These are phyloP conservation scores for Ziziphus jujuba DNA, from an alignment of 306 rosid species.

Conservation along the genomic window DNA sequence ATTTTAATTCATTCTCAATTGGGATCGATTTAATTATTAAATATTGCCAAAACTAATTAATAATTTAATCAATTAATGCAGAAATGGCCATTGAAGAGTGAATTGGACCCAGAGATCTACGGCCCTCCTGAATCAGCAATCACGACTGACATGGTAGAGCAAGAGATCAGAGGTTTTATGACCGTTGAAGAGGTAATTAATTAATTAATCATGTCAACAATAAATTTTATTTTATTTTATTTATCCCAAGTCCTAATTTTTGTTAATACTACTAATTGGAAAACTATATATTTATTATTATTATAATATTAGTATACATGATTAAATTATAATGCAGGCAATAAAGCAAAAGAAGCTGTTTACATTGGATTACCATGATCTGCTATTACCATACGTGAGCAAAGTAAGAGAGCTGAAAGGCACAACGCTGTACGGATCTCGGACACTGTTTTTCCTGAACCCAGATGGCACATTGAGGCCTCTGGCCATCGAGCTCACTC, in stretches of 20 bases:
- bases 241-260: background rate
- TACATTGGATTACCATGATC: slow-evolving; percentile 79
- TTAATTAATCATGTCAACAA: too few species aligned
- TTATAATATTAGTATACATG: background rate
- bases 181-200: slow-evolving; percentile 55
- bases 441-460: slow-evolving; percentile 66
- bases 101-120: slow-evolving; percentile 34
- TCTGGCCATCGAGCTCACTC: slow-evolving; percentile 66
- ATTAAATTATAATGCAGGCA: slow-evolving; percentile 42
- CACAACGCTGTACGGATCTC: slow-evolving; percentile 79
- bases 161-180: slow-evolving; percentile 48
- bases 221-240: too few species aligned
- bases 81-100: slow-evolving; percentile 62
- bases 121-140: slow-evolving; percentile 56
- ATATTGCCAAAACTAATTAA: too few species aligned
- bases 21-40: too few species aligned
- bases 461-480: slow-evolving; percentile 51
- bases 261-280: background rate
- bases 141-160: slow-evolving; percentile 39
- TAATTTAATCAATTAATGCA: slow-evolving; percentile 1
- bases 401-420: slow-evolving; percentile 60
- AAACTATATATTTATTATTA: background rate
- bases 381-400: slow-evolving; percentile 63
- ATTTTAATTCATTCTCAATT: too few species aligned
- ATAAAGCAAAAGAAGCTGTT: slow-evolving; percentile 60